Evolutionary conservation across 176 grass and related monocot genomes (phyloP), one percentile per base, ranked within the genome.

Genomic region (Oryza coarctata): DNA sequence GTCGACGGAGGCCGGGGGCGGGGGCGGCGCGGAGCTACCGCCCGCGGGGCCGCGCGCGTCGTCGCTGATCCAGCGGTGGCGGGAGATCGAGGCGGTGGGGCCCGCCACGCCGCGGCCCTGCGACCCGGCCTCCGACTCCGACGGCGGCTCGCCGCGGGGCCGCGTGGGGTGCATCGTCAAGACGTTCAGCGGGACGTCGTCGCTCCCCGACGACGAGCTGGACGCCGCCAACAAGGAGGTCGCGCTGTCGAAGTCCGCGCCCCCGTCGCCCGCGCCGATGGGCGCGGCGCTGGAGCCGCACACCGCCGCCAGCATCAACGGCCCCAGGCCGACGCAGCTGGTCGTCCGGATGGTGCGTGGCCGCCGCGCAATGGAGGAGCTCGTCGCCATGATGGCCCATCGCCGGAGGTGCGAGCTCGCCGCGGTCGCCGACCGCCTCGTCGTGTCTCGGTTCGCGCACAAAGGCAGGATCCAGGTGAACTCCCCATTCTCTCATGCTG

Each of bases 31-130:
- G 44, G 44, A 97, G 7, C 70, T 85, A 23, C 88, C 82, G 1
- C 82, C 83, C 11, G 23, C 83, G 23, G 94, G 86, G 9, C 90
- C 90, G n/a, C 93, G 96, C 0, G 93, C 96, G 8, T 95, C 96
- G 0, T 98, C 96, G 64, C 80, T 98, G 65, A 98, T 98, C 55
- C 96, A 98, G 82, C 94, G 90, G 39, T 98, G 96, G 96, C 84
- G 96, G 79, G 96, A 93, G 83, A 76, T 98, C 63, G 96, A 98
- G 90, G 90, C 90, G 9, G 87, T 83, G 31, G 76, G 78, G 0
- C 82, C 87, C 11, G 36, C 26, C 63, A 83, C 84, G 25, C 84
- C 82, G 27, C 87, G 84, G 55, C 34, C 79, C 2, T 8, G 32
- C 63, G 74, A 78, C 67, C 57, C 41, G 13, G 17, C 40, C 0